Evolutionary conservation across 2,329 filamentous ascomycete genomes (phyloP).

Genomic region (Ophiostoma angusticollis): DNA sequence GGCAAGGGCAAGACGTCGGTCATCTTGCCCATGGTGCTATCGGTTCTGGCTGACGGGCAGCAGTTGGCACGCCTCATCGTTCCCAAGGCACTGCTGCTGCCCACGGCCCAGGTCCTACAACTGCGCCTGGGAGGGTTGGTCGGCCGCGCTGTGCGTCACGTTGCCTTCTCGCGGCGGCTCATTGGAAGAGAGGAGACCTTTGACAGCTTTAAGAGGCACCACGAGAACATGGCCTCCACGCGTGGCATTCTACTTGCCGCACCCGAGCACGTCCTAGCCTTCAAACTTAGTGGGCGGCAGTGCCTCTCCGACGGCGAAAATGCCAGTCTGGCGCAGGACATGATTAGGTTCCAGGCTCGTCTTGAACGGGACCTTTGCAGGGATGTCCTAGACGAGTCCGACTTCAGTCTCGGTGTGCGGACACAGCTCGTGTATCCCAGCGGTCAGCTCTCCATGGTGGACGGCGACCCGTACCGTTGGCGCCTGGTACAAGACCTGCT

Average conservation of each 20-base stretch:
- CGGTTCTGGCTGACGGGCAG: slow-evolving; percentile 30
- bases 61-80: slow-evolving; percentile 41
- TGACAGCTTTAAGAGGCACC: slow-evolving; percentile 16
- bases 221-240: slow-evolving; percentile 25
- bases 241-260: slow-evolving; percentile 45
- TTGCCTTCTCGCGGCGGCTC: slow-evolving; percentile 45
- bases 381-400: slow-evolving; percentile 54
- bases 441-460: slow-evolving; percentile 33
- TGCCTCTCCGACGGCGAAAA: slow-evolving; percentile 34
- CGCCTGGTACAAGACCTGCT: slow-evolving; percentile 29
- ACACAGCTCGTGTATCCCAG: slow-evolving; percentile 47
- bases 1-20: slow-evolving; percentile 49
- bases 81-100: slow-evolving; percentile 40
- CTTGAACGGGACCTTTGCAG: slow-evolving; percentile 32
- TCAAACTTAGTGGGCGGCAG: slow-evolving; percentile 48
- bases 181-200: slow-evolving; percentile 25
- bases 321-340: slow-evolving; percentile 25
- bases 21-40: slow-evolving; percentile 40
- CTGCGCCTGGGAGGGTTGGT: slow-evolving; percentile 41
- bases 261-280: slow-evolving; percentile 53
- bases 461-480: slow-evolving; percentile 43
- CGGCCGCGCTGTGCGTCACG: slow-evolving; percentile 37
- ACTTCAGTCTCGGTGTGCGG: slow-evolving; percentile 38
- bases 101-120: slow-evolving; percentile 45
- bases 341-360: slow-evolving; percentile 40